Percentiles rank a stretch among this genome's conserved stretches.
These are phyloP conservation scores for Verbascum thapsus DNA, from an alignment of 257 asterid genomes.

Conservation along the genomic window DNA sequence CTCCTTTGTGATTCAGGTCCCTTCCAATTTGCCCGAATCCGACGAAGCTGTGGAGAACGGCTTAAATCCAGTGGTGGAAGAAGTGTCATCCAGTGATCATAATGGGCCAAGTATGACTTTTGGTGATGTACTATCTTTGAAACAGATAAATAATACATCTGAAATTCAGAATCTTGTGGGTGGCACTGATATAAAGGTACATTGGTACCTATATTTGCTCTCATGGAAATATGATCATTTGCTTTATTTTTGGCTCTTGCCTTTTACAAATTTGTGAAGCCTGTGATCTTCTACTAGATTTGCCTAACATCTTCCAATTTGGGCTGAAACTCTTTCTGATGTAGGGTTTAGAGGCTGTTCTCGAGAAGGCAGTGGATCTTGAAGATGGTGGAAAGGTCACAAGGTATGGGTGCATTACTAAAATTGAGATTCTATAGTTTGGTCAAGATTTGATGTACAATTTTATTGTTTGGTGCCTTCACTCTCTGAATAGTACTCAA, in stretches of 20 bases:
- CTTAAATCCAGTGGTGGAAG: slow-evolving; percentile 52
- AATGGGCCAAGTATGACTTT: slow-evolving; percentile 48
- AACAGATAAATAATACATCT: slow-evolving; percentile 55
- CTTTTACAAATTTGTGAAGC: slow-evolving; percentile 25
- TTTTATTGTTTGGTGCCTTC: slow-evolving; percentile 13
- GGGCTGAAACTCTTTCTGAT: slow-evolving; percentile 26
- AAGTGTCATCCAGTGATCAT: slow-evolving; percentile 56
- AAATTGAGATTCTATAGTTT: slow-evolving; percentile 30
- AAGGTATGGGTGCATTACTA: slow-evolving; percentile 50
- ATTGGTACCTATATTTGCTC: slow-evolving; percentile 11
- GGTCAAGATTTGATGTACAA: slow-evolving; percentile 24
- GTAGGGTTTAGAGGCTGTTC: slow-evolving; percentile 98
- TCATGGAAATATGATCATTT: slow-evolving; percentile 20
- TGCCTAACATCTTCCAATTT: slow-evolving; percentile 24
- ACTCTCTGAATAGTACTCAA: slow-evolving; percentile 16
- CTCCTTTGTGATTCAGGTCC: slow-evolving; percentile 51
- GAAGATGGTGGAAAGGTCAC: slow-evolving; percentile 90
- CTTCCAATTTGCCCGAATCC: slow-evolving; percentile 47
- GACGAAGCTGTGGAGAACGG: slow-evolving; percentile 44
- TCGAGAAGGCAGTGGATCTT: slow-evolving; percentile 93
- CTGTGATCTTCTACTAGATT: slow-evolving; percentile 23
- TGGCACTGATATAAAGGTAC: slow-evolving; percentile 93
- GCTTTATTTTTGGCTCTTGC: slow-evolving; percentile 22
- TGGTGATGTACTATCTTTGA: slow-evolving; percentile 47
- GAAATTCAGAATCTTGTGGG: slow-evolving; percentile 84